Base-by-base conservation (phyloP, 345 rosid genomes). In the Hirschfeldia incana region DNA sequence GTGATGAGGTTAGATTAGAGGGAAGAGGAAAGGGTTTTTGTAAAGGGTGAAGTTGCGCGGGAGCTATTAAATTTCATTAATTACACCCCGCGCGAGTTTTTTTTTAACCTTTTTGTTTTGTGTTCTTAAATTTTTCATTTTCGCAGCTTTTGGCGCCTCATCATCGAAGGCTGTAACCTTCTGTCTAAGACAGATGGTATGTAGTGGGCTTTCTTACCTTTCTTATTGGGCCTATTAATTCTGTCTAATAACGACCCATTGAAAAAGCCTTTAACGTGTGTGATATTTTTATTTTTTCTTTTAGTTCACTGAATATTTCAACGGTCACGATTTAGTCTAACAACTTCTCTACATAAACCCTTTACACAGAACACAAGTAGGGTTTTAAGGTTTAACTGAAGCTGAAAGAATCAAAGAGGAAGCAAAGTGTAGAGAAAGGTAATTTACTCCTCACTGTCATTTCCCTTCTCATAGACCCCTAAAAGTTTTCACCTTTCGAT, bases 391-490 rank as follows among this genome's bases (percentile, higher is more conserved):
- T 42, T 42, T 49, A n/a, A 5, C 57, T 4, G 57, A 46, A 46
- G 55, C 55, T 36, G 1, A 11, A 12, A 42, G 55, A n/a, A 49
- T 49, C 57, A 49, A 0, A 12, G 49, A 2, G 46, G 46, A 39
- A 39, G 46, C 13, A 13, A 39, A 39, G 46, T 39, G 46, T 39
- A 9, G 10, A 12, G 53, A 17, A 39, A 79, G 78, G 78, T 73
- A 59, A 33, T 15, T 29, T 34, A 42, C 68, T 73, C 70, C 6
- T 49, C 28, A 36, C 2, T 0, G 60, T 65, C 74, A 67, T 60
- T 67, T 29, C 60, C 69, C 13, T 17, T 62, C 51, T 53, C 51
- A 29, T 68, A 68, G 61, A 74, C 8, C 8, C 82, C 75, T 79
- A 37, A 65, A 74, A 74, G 37, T 28, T 58, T 0, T 27, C 36